Evolutionary conservation across 208 protist species (phyloP).

Genomic region (Leishmania guyanensis): DNA sequence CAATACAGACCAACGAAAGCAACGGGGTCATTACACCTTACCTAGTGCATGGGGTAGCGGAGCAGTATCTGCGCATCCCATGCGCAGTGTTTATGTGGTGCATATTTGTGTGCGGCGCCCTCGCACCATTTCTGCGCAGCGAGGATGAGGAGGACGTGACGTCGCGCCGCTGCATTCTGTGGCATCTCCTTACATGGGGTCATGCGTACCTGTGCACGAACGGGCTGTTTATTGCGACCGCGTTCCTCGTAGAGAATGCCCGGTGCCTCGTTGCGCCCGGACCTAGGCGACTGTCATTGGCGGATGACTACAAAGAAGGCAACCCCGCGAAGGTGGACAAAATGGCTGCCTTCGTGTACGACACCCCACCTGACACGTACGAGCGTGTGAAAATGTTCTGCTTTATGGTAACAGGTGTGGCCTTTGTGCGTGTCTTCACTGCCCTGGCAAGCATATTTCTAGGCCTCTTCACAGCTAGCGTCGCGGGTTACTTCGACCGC

Average conservation of each 20-base stretch:
- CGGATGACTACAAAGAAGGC: slow-evolving; percentile 64
- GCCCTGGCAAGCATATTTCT: slow-evolving; percentile 41
- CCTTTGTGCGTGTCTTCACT: slow-evolving; percentile 48
- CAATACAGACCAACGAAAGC: background rate
- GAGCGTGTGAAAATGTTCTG: slow-evolving; percentile 69
- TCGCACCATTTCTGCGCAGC: slow-evolving; percentile 15
- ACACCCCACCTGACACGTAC: slow-evolving; percentile 75
- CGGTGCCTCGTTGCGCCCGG: slow-evolving; percentile 34
- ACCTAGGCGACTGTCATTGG: slow-evolving; percentile 52
- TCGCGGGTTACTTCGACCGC: slow-evolving; percentile 37
- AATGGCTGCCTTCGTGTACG: slow-evolving; percentile 68
- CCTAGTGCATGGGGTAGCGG: slow-evolving; percentile 11
- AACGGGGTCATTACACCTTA: slow-evolving; percentile 19
- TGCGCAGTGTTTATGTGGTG: slow-evolving; percentile 24
- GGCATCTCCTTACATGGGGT: slow-evolving; percentile 10
- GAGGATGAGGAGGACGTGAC: background rate
- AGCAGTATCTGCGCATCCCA: slow-evolving; percentile 30
- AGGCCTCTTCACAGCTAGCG: slow-evolving; percentile 43
- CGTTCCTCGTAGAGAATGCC: slow-evolving; percentile 49
- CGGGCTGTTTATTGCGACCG: slow-evolving; percentile 22
- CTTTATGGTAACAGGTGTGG: slow-evolving; percentile 68
- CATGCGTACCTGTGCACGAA: slow-evolving; percentile 24
- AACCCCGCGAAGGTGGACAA: slow-evolving; percentile 55
- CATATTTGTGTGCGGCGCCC: slow-evolving; percentile 11
- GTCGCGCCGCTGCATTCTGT: background rate